Evolutionary conservation across 2,329 filamentous ascomycete genomes (phyloP).

Genomic region (Boeremia lycopersici): DNA sequence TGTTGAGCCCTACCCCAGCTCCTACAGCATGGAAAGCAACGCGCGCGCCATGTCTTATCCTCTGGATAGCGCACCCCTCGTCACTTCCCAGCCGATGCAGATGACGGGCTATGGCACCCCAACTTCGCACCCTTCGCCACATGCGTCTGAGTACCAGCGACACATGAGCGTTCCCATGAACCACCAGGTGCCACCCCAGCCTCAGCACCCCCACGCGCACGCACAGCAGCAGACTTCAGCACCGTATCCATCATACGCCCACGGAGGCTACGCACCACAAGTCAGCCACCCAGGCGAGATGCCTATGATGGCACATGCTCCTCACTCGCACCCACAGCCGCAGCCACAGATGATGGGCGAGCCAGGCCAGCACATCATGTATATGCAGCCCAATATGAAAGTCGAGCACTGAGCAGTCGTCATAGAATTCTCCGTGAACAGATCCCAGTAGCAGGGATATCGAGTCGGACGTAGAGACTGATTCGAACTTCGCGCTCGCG

Average conservation of each 20-base stretch:
- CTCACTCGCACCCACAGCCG: conserved; percentile 34
- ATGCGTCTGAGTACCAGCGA: conserved; percentile 45
- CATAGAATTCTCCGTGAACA: conserved; percentile 10
- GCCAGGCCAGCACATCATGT: conserved; percentile 49
- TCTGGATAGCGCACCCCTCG: conserved; percentile 44
- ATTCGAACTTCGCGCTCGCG: conserved; percentile 8
- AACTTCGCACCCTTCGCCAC: conserved; percentile 45
- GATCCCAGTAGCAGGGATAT: conserved; percentile 12
- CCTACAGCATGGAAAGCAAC: conserved; percentile 47
- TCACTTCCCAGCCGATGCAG: conserved; percentile 45
- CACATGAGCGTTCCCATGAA: conserved; percentile 47
- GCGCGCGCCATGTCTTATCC: conserved; percentile 49
- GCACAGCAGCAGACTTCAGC: conserved; percentile 36
- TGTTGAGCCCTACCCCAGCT: conserved; percentile 42
- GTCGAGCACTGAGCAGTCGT: conserved; percentile 42
- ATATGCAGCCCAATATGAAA: conserved; percentile 50
- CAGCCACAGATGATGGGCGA: conserved; percentile 48
- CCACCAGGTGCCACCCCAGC: conserved; percentile 35
- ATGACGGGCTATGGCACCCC: conserved; percentile 47
- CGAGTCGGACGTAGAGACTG: conserved; percentile 8
- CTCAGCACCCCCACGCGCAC: conserved; percentile 29
- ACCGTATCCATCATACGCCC: conserved; percentile 38
- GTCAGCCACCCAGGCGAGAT: conserved; percentile 44
- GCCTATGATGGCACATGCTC: conserved; percentile 46
- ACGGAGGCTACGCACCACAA: conserved; percentile 44